These are phyloP conservation scores for Pleurozium schreberi DNA, from an alignment of 225 moss, liverwort and hornwort genomes.

Conservation along the genomic window DNA sequence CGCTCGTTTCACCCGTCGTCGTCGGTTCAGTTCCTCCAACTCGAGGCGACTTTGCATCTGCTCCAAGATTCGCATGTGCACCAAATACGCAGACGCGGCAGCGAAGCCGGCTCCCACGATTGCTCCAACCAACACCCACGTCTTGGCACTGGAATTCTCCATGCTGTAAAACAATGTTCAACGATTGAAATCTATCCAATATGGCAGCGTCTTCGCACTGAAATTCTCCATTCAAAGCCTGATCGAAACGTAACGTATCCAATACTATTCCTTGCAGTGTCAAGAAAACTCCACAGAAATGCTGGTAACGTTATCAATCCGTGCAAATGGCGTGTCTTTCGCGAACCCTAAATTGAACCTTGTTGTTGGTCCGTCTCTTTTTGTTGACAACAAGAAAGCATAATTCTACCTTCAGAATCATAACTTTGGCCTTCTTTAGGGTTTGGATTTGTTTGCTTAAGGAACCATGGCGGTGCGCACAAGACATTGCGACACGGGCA, in stretches of 20 bases:
- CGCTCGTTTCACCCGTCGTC: conserved; percentile 13
- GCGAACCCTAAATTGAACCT: not conserved
- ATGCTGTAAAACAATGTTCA: not conserved
- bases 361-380: not conserved
- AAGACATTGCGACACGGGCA: not conserved
- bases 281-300: rapidly evolving
- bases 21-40: conserved; percentile 38
- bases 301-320: too few species aligned
- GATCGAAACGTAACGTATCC: not conserved
- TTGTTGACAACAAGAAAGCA: not conserved
- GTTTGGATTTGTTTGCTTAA: too few species aligned
- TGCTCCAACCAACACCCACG: conserved; percentile 60
- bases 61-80: conserved; percentile 57
- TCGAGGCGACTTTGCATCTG: conserved; percentile 29
- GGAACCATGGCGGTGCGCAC: too few species aligned
- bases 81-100: conserved; percentile 50
- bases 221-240: not conserved
- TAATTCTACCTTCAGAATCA: not conserved
- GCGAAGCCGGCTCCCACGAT: conserved; percentile 57
- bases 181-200: too few species aligned
- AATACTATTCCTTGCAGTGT: not conserved
- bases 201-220: not conserved
- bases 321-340: not conserved
- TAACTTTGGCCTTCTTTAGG: not conserved
- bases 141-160: conserved; percentile 11